A percentile compares a stretch with the other conserved stretches of the same genome.
Conservation (phyloP, 305 asterid genomes). For the Fraxinus xanthoxyloides region DNA sequence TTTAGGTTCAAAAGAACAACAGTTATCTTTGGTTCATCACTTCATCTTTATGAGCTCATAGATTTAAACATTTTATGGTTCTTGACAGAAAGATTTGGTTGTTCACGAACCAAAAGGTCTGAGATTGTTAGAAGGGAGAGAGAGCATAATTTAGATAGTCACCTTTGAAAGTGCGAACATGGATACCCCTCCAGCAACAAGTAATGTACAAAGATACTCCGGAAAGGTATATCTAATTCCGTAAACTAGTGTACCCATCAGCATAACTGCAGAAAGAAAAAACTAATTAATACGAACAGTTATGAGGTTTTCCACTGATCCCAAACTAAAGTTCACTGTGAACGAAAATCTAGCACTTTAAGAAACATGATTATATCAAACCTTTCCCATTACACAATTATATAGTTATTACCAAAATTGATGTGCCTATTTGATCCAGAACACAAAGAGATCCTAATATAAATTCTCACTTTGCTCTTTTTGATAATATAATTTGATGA, state of each 20-base stretch:
- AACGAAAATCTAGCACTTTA: background rate
- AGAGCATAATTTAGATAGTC: constrained; percentile 6
- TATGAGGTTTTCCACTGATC: constrained; percentile 3
- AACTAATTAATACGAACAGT: background rate
- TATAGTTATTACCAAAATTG: background rate
- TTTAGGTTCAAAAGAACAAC: background rate
- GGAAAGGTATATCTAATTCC: constrained; percentile 85
- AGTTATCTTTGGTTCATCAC: background rate
- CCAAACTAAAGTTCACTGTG: background rate
- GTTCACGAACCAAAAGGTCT: background rate
- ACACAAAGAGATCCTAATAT: background rate
- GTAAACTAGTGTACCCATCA: constrained; percentile 93
- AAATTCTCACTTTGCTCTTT: background rate
- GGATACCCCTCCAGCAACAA: constrained; percentile 97
- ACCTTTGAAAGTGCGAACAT: constrained; percentile 83
- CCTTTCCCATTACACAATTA: background rate
- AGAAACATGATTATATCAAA: background rate
- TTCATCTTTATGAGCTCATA: background rate
- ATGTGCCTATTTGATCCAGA: background rate
- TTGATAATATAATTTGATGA: background rate
- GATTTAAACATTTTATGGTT: background rate
- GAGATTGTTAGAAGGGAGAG: background rate
- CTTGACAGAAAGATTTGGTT: background rate
- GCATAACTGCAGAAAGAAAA: constrained; percentile 73
- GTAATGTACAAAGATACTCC: constrained; percentile 78